Conservation (phyloP, 1,284 basidiomycete species). For the Fomitopsis palustris region DNA sequence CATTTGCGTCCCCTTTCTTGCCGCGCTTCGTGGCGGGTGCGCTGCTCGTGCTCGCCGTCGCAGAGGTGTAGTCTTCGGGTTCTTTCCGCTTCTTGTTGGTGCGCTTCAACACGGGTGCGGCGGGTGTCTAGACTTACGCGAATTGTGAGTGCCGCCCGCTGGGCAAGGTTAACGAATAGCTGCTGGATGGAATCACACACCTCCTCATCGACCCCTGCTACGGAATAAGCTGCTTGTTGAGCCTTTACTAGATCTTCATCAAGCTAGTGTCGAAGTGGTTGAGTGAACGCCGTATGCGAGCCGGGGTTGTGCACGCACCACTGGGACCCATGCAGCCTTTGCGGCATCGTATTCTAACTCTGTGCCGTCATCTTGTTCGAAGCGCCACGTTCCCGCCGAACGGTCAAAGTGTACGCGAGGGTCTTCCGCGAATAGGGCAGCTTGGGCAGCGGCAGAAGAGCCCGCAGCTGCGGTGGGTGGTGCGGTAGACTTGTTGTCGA, state of each 20-base stretch:
- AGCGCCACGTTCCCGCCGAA: conserved; percentile 76
- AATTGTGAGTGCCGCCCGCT: neutral
- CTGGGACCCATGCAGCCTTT: conserved; percentile 76
- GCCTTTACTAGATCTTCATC: conserved; percentile 80
- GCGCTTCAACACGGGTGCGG: conserved; percentile 77
- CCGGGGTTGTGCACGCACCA: conserved; percentile 51
- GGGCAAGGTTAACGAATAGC: neutral
- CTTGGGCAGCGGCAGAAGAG: conserved; percentile 50
- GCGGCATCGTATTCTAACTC: conserved; percentile 86
- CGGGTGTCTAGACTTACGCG: conserved; percentile 60
- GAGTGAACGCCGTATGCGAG: neutral
- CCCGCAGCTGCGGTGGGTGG: conserved; percentile 47
- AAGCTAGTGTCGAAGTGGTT: conserved; percentile 40
- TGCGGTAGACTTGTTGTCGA: conserved; percentile 20
- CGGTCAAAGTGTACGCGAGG: conserved; percentile 80
- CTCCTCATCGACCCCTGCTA: conserved; percentile 88
- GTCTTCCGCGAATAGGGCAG: conserved; percentile 71
- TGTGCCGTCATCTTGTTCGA: conserved; percentile 84
- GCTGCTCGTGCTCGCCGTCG: conserved; percentile 39
- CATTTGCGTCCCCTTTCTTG: conserved; percentile 39
- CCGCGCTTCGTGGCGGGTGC: conserved; percentile 63
- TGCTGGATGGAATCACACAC: conserved; percentile 37
- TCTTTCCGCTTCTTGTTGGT: conserved; percentile 83
- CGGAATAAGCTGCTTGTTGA: conserved; percentile 91
- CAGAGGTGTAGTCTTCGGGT: conserved; percentile 70